Evolutionary conservation across 164 flowering plant species (phyloP).

Genomic region (Hamamelis virginiana): DNA sequence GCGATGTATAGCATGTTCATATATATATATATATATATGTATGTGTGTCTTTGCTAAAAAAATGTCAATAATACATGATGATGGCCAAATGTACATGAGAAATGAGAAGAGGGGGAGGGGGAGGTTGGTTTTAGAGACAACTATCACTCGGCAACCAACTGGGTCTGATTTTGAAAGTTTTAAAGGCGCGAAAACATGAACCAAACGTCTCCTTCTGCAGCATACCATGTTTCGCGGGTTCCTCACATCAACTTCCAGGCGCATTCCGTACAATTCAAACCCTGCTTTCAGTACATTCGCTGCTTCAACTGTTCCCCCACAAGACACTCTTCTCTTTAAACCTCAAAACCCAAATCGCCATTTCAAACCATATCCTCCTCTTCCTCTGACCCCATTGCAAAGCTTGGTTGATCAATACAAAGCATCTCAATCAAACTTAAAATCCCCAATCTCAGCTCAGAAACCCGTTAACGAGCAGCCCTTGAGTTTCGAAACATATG

Average conservation of each 20-base stretch:
- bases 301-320: conserved; percentile 7
- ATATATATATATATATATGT: no score
- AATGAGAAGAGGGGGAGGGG: no score
- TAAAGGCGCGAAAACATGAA: not conserved
- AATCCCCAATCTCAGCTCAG: not conserved
- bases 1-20: no score
- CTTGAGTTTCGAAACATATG: conserved; percentile 23
- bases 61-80: no score
- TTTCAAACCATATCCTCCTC: not conserved
- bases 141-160: no score
- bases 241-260: conserved; percentile 6
- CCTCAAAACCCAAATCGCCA: not conserved
- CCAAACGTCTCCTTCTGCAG: not conserved
- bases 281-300: conserved; percentile 4
- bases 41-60: no score
- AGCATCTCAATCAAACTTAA: conserved; percentile 3
- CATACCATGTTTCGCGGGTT: conserved; percentile 17
- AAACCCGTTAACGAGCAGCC: not conserved
- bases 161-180: not conserved
- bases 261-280: not conserved
- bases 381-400: conserved; percentile 9
- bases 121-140: no score
- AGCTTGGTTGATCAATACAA: conserved; percentile 10
- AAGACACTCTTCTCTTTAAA: conserved; percentile 2
- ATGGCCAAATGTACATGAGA: no score